Evolutionary conservation across 2,329 filamentous ascomycete species (phyloP).

Genomic region (Pyricularia pennisetigena): DNA sequence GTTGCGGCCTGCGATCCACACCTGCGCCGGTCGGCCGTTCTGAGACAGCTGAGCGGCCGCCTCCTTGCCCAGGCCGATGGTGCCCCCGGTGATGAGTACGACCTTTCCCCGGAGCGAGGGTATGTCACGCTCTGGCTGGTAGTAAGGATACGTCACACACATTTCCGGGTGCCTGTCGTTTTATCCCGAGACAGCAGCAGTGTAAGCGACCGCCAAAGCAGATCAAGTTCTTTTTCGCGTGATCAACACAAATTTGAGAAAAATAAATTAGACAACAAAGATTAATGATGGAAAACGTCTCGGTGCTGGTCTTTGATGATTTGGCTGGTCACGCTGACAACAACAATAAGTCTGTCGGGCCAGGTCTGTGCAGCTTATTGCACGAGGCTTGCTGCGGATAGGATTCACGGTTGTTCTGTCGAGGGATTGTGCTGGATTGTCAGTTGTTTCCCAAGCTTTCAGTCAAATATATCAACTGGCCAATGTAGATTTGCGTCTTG

Average conservation of each 20-base stretch:
- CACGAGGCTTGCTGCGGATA: neutral
- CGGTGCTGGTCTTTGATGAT: neutral
- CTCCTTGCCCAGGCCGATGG: slow-evolving; percentile 37
- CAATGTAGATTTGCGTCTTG: no score
- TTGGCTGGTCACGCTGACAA: neutral
- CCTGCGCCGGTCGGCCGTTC: slow-evolving; percentile 20
- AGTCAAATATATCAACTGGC: no score
- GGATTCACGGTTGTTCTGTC: neutral
- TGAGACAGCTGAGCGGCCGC: slow-evolving; percentile 30
- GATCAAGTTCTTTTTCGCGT: neutral
- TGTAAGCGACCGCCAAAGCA: neutral
- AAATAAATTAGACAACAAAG: neutral
- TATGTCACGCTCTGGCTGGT: slow-evolving; percentile 18
- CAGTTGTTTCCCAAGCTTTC: no score
- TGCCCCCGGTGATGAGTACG: slow-evolving; percentile 38
- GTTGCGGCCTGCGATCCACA: slow-evolving; percentile 24
- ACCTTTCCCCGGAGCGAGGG: slow-evolving; percentile 28
- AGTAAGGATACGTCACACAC: neutral
- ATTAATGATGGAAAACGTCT: neutral
- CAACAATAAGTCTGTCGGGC: neutral
- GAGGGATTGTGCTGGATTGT: no score
- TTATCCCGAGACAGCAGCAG: neutral
- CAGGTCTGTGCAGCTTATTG: neutral
- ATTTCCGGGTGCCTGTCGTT: neutral
- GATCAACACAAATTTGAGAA: no score